These are phyloP conservation scores for Ilex asprella DNA, from an alignment of 257 asterid genomes.

Conservation along the genomic window DNA sequence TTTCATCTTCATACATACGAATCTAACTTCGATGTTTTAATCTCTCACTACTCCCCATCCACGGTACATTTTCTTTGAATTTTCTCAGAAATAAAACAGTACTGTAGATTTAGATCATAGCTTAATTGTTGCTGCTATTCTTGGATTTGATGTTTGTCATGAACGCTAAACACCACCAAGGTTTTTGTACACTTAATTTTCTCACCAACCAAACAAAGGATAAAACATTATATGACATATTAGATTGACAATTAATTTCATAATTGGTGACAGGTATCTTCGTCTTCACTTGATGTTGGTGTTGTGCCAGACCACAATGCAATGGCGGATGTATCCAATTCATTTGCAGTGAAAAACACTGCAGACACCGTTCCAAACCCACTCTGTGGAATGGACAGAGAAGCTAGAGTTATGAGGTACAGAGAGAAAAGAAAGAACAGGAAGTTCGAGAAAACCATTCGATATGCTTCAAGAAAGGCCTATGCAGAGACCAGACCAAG, in stretches of 20 bases:
- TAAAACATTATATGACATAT: not conserved
- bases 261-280: slow-evolving; percentile 9
- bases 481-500: slow-evolving; percentile 82
- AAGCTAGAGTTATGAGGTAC: slow-evolving; percentile 43
- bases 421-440: slow-evolving; percentile 50
- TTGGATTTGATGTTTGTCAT: too few species aligned
- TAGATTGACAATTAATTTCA: not conserved
- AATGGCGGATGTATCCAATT: slow-evolving; percentile 13
- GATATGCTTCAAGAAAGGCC: slow-evolving; percentile 84
- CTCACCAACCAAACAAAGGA: too few species aligned
- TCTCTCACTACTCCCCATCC: too few species aligned
- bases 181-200: too few species aligned
- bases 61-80: too few species aligned
- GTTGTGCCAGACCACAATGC: slow-evolving; percentile 19
- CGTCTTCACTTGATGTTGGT: slow-evolving; percentile 22
- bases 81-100: too few species aligned
- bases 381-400: slow-evolving; percentile 10
- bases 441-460: slow-evolving; percentile 42
- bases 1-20: too few species aligned
- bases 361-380: slow-evolving; percentile 25
- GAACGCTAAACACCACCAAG: too few species aligned
- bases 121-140: too few species aligned
- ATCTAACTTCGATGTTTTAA: too few species aligned
- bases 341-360: not conserved
- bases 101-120: too few species aligned